These are phyloP conservation scores for Spergularia azorica DNA, from an alignment of 179 eudicot species.

Conservation along the genomic window DNA sequence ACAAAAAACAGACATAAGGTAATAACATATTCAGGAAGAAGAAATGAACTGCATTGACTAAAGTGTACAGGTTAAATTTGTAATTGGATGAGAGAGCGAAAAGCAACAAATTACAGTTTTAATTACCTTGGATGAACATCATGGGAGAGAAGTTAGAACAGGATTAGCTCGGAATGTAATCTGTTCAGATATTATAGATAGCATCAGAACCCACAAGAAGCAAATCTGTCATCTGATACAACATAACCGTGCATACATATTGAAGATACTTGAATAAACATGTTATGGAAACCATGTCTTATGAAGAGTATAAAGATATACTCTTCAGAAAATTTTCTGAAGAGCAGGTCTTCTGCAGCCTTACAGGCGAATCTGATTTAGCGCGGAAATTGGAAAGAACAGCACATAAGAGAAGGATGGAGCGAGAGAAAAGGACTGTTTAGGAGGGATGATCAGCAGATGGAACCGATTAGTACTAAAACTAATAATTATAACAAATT, in stretches of 20 bases:
- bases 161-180: neutral
- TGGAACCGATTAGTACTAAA: neutral
- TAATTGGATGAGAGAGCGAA: too few relatives aligned
- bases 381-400: neutral
- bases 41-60: too few relatives aligned
- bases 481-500: neutral
- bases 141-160: neutral
- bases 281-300: constrained; percentile 20
- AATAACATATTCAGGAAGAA: too few relatives aligned
- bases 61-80: too few relatives aligned
- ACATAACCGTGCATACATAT: constrained; percentile 13
- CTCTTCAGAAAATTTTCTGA: neutral
- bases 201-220: constrained; percentile 19
- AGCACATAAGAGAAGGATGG: neutral
- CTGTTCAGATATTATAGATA: neutral
- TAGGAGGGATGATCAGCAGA: neutral
- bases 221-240: constrained; percentile 18
- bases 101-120: too few relatives aligned
- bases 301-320: too few relatives aligned
- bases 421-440: neutral
- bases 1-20: too few relatives aligned
- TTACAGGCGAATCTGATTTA: neutral
- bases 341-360: neutral
- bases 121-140: neutral
- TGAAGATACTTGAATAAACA: constrained; percentile 17